Conservation (phyloP, 306 rosid genomes). For the Astragalus membranaceus region DNA sequence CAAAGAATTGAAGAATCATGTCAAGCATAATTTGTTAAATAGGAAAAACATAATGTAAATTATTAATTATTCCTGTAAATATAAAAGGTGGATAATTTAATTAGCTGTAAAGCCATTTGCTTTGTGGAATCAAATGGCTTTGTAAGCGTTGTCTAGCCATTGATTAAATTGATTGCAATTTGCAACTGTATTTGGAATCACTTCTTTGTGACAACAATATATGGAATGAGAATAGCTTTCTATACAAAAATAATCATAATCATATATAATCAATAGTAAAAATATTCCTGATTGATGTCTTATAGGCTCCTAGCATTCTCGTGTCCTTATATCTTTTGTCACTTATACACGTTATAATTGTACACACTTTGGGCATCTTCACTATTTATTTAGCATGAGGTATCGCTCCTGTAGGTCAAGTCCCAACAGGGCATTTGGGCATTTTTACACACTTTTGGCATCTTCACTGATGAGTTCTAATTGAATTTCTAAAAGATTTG, state of each 20-base stretch:
- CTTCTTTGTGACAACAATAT: background rate
- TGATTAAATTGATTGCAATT: background rate
- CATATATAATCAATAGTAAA: background rate
- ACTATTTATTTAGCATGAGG: too few species aligned
- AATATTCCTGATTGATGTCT: background rate
- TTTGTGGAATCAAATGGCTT: background rate
- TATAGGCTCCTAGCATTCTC: background rate
- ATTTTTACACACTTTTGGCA: too few species aligned
- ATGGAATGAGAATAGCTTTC: background rate
- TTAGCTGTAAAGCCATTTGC: background rate
- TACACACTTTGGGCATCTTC: too few species aligned
- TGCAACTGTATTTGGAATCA: background rate
- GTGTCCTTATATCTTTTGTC: background rate
- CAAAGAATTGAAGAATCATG: background rate
- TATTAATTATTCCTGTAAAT: background rate
- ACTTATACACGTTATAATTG: too few species aligned
- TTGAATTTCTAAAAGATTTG: too few species aligned
- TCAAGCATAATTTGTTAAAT: background rate
- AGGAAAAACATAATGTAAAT: conserved; percentile 10
- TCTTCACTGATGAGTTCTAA: too few species aligned
- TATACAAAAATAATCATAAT: background rate
- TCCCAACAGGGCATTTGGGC: too few species aligned
- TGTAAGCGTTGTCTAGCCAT: background rate
- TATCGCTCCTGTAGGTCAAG: too few species aligned
- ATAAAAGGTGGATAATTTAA: background rate